These are phyloP conservation scores for Plenodomus biglobosus DNA, from an alignment of 2,329 filamentous ascomycete genomes.

Conservation along the genomic window DNA sequence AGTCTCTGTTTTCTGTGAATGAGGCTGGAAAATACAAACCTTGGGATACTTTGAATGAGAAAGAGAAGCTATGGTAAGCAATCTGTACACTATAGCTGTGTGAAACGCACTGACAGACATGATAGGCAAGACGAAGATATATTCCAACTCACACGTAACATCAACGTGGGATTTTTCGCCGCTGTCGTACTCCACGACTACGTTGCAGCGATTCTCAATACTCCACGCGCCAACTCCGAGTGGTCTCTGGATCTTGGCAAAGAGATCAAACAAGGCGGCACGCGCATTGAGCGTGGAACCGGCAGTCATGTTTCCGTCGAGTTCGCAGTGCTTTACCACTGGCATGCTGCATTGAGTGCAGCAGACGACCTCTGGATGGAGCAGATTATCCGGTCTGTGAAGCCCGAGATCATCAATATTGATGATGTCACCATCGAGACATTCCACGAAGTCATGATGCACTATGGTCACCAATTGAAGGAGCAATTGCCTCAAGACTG, in stretches of 20 bases:
- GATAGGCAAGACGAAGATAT: conserved; percentile 32
- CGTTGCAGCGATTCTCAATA: conserved; percentile 73
- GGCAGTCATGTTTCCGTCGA: conserved; percentile 83
- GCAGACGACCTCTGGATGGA: conserved; percentile 80
- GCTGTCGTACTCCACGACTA: conserved; percentile 76
- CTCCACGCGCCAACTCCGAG: conserved; percentile 69
- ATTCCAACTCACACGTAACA: conserved; percentile 60
- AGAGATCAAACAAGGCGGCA: conserved; percentile 58
- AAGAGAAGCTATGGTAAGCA: conserved; percentile 40
- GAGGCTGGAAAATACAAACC: conserved; percentile 75
- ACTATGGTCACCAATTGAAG: conserved; percentile 55
- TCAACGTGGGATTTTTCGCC: conserved; percentile 55
- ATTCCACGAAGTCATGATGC: conserved; percentile 43
- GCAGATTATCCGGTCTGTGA: conserved; percentile 43
- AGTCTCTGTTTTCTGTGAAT: conserved; percentile 77
- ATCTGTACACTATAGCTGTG: not conserved
- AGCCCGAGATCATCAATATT: conserved; percentile 31
- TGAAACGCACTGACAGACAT: not conserved
- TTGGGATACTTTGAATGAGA: conserved; percentile 60
- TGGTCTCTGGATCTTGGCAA: conserved; percentile 78
- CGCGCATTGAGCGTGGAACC: conserved; percentile 63
- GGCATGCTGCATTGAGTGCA: conserved; percentile 75
- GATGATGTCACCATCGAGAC: conserved; percentile 37
- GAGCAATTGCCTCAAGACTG: conserved; percentile 67
- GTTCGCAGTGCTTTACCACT: conserved; percentile 84